Conservation (phyloP, 2,329 filamentous ascomycete genomes). For the Aspergillus pseudonomiae region DNA sequence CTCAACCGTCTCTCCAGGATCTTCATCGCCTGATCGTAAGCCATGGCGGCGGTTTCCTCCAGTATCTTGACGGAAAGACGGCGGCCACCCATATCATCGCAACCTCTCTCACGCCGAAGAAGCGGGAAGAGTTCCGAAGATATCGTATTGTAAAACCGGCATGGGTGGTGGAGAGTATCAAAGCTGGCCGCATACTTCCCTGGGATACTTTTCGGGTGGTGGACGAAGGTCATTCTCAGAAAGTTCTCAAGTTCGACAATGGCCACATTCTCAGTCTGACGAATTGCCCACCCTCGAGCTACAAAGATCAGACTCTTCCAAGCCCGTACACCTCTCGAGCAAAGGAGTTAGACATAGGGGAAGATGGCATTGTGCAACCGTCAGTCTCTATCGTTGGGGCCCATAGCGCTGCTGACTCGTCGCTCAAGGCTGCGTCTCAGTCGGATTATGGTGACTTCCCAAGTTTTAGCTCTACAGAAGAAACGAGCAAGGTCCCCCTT, state of each 20-base stretch:
- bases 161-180: slow-evolving; percentile 90
- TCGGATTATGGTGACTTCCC: slow-evolving; percentile 48
- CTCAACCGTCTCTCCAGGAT: slow-evolving; percentile 87
- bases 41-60: slow-evolving; percentile 91
- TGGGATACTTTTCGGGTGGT: slow-evolving; percentile 86
- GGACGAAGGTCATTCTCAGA: slow-evolving; percentile 81
- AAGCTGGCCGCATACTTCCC: slow-evolving; percentile 76
- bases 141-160: slow-evolving; percentile 93
- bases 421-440: slow-evolving; percentile 42
- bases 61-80: slow-evolving; percentile 94
- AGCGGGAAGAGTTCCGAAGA: slow-evolving; percentile 80
- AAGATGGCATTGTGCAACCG: slow-evolving; percentile 29
- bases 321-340: slow-evolving; percentile 84
- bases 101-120: slow-evolving; percentile 87
- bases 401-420: neutral
- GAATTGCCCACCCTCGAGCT: slow-evolving; percentile 64
- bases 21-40: slow-evolving; percentile 85
- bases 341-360: slow-evolving; percentile 40
- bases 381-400: neutral
- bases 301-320: slow-evolving; percentile 76
- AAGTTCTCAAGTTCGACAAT: slow-evolving; percentile 67
- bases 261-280: slow-evolving; percentile 69
- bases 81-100: slow-evolving; percentile 95
- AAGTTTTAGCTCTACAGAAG: slow-evolving; percentile 31
- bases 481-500: slow-evolving; percentile 3